These are phyloP conservation scores for Boletus pseudo-olivaceus DNA, from an alignment of 768 basidiomycete genomes.

Conservation along the genomic window DNA sequence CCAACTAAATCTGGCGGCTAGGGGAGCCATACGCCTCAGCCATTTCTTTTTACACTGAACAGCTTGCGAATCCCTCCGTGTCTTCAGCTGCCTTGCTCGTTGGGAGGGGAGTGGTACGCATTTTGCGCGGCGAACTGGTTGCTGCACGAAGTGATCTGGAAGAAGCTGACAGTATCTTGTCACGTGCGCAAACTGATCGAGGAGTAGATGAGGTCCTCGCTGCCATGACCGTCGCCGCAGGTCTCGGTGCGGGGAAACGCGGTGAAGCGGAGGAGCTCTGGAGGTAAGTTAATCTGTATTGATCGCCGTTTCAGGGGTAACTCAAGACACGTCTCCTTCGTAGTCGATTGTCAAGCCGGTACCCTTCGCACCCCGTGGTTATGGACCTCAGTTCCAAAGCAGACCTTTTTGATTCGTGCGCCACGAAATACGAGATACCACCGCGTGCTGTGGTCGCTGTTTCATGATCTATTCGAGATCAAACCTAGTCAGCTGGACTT, in stretches of 20 bases:
- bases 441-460: slow-evolving; percentile 37
- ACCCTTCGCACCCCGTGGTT: slow-evolving; percentile 70
- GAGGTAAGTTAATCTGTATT: slow-evolving; percentile 46
- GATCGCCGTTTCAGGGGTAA: neutral
- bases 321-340: slow-evolving; percentile 2
- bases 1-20: neutral
- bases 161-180: slow-evolving; percentile 49
- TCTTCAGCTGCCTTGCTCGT: slow-evolving; percentile 72
- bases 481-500: neutral
- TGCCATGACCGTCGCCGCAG: slow-evolving; percentile 60
- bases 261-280: slow-evolving; percentile 64
- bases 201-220: slow-evolving; percentile 64
- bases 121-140: slow-evolving; percentile 69
- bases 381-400: slow-evolving; percentile 58
- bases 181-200: slow-evolving; percentile 39
- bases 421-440: slow-evolving; percentile 60
- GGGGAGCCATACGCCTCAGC: slow-evolving; percentile 38
- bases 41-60: slow-evolving; percentile 74
- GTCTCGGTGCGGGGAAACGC: slow-evolving; percentile 55
- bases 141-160: slow-evolving; percentile 81
- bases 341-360: slow-evolving; percentile 45
- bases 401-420: slow-evolving; percentile 58
- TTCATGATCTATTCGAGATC: slow-evolving; percentile 2
- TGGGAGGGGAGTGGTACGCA: slow-evolving; percentile 74
- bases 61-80: slow-evolving; percentile 75